These are phyloP conservation scores for Trichocladium uniseriatum DNA, from an alignment of 495 filamentous ascomycete genomes.

Conservation along the genomic window DNA sequence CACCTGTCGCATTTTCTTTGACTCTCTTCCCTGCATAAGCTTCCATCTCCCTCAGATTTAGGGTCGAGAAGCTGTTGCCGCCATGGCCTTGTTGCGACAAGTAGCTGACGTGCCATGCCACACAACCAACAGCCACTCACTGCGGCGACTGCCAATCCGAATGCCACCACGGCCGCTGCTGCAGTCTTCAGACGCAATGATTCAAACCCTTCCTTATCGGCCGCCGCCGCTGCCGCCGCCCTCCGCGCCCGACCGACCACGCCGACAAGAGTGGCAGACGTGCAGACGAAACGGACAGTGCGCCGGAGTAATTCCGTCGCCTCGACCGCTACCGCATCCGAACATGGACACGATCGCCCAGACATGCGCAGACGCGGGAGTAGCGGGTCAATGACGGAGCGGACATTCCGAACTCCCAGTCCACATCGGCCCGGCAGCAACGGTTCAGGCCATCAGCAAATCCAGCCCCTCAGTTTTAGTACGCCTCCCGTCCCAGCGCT, in stretches of 20 bases:
- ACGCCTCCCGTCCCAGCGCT: conserved; percentile 68
- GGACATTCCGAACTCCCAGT: conserved; percentile 66
- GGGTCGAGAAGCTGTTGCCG: too few relatives aligned
- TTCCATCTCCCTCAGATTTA: not conserved
- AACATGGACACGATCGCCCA: conserved; percentile 32
- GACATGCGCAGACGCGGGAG: conserved; percentile 57
- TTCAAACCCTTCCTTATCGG: conserved; percentile 56
- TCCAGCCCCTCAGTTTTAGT: conserved; percentile 22
- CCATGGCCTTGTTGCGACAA: not conserved
- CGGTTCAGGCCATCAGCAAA: conserved; percentile 30
- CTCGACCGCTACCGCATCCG: conserved; percentile 47
- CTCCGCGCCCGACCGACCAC: conserved; percentile 65
- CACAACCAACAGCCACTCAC: conserved; percentile 45
- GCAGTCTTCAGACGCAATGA: conserved; percentile 68
- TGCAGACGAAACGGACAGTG: conserved; percentile 77
- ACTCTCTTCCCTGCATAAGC: not conserved
- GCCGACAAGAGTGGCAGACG: conserved; percentile 66
- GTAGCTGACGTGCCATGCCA: conserved; percentile 9
- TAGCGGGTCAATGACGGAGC: conserved; percentile 71
- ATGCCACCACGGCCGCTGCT: conserved; percentile 65
- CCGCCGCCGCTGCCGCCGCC: conserved; percentile 76
- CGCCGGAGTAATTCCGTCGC: conserved; percentile 61
- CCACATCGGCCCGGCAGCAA: conserved; percentile 44
- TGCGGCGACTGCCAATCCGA: conserved; percentile 52
- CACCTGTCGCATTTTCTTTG: not conserved